Evolutionary conservation across 805 yeast species (phyloP).

Genomic region (Candida pseudoglaebosa): DNA sequence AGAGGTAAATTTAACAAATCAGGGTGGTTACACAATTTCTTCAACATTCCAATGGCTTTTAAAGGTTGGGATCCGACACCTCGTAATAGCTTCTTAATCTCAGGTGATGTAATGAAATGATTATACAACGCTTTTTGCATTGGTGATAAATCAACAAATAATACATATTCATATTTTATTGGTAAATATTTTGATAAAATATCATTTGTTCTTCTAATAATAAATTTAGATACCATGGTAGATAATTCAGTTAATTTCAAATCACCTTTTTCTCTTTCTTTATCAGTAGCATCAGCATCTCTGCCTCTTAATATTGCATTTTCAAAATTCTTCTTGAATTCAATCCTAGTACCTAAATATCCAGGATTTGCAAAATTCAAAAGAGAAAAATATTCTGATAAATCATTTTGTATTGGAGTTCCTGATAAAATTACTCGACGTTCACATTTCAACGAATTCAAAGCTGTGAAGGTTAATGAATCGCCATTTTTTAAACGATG

Average conservation of each 20-base stretch:
- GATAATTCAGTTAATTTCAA: conserved; percentile 66
- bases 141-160: conserved; percentile 81
- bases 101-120: conserved; percentile 76
- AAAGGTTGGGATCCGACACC: conserved; percentile 79
- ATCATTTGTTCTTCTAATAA: conserved; percentile 93
- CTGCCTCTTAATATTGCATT: conserved; percentile 76
- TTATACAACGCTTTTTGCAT: conserved; percentile 70
- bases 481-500: conserved; percentile 65
- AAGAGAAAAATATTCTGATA: conserved; percentile 88
- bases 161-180: conserved; percentile 93
- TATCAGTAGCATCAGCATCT: conserved; percentile 84
- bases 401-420: conserved; percentile 94
- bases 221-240: conserved; percentile 77
- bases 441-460: conserved; percentile 77
- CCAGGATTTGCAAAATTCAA: conserved; percentile 95
- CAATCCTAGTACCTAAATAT: conserved; percentile 74
- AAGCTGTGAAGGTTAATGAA: conserved; percentile 82
- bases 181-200: conserved; percentile 91
- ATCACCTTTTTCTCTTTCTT: conserved; percentile 68
- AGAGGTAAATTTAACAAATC: conserved; percentile 71
- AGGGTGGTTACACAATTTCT: conserved; percentile 93
- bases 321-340: conserved; percentile 84
- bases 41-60: conserved; percentile 82
- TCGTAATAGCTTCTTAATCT: conserved; percentile 58
- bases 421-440: conserved; percentile 92